Percentiles rank a stretch among this genome's conserved stretches.
phyloP scores from a whole-genome alignment of 1,139 yeast species.

The Ogataea hybrid region DNA sequence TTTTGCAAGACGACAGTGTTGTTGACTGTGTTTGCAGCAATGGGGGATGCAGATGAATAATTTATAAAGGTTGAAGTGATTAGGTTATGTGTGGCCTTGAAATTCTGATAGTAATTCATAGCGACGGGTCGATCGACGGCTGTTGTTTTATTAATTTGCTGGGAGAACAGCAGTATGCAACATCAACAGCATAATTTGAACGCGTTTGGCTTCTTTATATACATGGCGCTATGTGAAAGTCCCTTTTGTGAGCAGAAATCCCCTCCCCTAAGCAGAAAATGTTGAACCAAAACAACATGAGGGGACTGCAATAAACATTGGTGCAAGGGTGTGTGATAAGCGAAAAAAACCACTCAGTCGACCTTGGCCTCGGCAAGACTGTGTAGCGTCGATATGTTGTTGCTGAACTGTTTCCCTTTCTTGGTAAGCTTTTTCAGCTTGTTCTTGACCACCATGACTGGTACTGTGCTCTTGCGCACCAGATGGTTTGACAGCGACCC shows the following conservation, averaged over 20 bases:
- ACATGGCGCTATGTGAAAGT: background rate
- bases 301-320: slow-evolving; percentile 10
- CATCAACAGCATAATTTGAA: background rate
- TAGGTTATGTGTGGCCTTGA: slow-evolving; percentile 20
- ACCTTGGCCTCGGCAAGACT: slow-evolving; percentile 35
- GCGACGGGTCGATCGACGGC: slow-evolving; percentile 9
- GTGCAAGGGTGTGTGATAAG: slow-evolving; percentile 2
- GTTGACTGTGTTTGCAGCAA: slow-evolving; percentile 9
- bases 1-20: slow-evolving; percentile 12
- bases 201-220: background rate
- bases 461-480: slow-evolving; percentile 75
- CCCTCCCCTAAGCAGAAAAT: slow-evolving; percentile 13
- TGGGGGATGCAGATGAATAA: slow-evolving; percentile 16
- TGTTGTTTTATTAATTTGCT: background rate
- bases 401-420: slow-evolving; percentile 41
- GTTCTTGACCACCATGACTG: slow-evolving; percentile 88
- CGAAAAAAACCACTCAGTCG: slow-evolving; percentile 20
- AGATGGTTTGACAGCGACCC: slow-evolving; percentile 77
- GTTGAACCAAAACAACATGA: slow-evolving; percentile 21
- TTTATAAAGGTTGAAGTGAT: slow-evolving; percentile 20
- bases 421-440: slow-evolving; percentile 74
- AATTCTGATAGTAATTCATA: slow-evolving; percentile 20
- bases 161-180: background rate
- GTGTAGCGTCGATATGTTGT: slow-evolving; percentile 32
- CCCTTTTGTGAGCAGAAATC: slow-evolving; percentile 1